These are phyloP conservation scores for Aristolochia contorta DNA, from an alignment of 164 flowering plant genomes.

Conservation along the genomic window DNA sequence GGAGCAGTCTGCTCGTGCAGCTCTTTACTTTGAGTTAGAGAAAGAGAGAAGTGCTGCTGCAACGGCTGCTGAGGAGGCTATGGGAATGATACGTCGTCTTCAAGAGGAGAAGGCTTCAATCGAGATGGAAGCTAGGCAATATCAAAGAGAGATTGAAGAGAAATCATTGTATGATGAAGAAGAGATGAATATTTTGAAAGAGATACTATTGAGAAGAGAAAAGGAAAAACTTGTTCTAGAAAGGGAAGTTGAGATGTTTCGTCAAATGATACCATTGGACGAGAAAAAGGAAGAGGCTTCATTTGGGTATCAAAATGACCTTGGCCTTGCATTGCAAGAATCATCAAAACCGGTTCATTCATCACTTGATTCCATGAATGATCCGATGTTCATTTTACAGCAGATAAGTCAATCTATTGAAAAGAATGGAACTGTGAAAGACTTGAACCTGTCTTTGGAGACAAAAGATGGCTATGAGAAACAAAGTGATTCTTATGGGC, in stretches of 20 bases:
- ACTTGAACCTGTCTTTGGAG: constrained; percentile 8
- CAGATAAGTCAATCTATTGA: constrained; percentile 29
- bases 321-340: constrained; percentile 6
- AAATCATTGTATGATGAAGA: constrained; percentile 80
- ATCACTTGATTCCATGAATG: constrained; percentile 26
- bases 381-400: constrained; percentile 35
- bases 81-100: constrained; percentile 90
- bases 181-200: constrained; percentile 85
- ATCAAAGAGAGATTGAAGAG: constrained; percentile 75
- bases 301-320: no score
- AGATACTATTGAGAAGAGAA: constrained; percentile 73
- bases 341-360: constrained; percentile 7
- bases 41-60: constrained; percentile 94
- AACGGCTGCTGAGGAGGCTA: constrained; percentile 87
- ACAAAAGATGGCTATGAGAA: constrained; percentile 15
- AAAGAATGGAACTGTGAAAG: constrained; percentile 19
- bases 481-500: constrained; percentile 8
- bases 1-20: constrained; percentile 48
- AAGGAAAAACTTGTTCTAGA: constrained; percentile 70
- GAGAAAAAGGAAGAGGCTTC: constrained; percentile 10
- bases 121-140: constrained; percentile 88
- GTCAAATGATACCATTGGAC: constrained; percentile 30
- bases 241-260: constrained; percentile 77
- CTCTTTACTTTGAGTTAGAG: constrained; percentile 66
- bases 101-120: constrained; percentile 86